These are phyloP conservation scores for Lepidopterella palustris DNA, from an alignment of 495 filamentous ascomycete genomes.

Conservation along the genomic window DNA sequence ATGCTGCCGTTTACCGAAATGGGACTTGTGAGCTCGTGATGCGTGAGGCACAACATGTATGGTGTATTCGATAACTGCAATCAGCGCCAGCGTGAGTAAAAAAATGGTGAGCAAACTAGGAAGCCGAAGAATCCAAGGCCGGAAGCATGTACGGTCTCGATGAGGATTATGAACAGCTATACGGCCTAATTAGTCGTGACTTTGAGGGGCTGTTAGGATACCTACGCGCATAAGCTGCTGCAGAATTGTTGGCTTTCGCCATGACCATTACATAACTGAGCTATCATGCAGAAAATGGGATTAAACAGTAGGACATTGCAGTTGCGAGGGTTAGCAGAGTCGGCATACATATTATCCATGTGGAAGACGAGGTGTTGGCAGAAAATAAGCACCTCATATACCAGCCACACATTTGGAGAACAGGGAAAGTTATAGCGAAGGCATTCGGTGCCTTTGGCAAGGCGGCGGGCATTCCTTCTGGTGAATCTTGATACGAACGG, in stretches of 20 bases:
- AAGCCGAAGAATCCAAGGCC: slow-evolving; percentile 8
- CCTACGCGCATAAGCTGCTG: not conserved
- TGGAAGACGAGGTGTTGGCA: too few species aligned
- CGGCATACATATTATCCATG: too few species aligned
- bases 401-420: too few species aligned
- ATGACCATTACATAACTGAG: too few species aligned
- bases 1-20: not conserved
- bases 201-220: not conserved
- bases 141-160: not conserved
- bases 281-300: too few species aligned
- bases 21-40: not conserved
- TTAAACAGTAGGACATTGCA: too few species aligned
- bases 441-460: too few species aligned
- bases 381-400: too few species aligned
- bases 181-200: not conserved
- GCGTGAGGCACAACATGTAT: not conserved
- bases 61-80: slow-evolving; percentile 8
- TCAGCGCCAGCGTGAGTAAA: slow-evolving; percentile 6
- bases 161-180: not conserved
- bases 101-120: slow-evolving; percentile 4
- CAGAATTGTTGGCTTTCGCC: not conserved
- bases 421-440: too few species aligned
- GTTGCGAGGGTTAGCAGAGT: too few species aligned
- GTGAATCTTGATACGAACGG: too few species aligned
- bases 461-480: too few species aligned